Percentiles rank a stretch among this genome's conserved stretches.
Evolutionary conservation across 2,329 filamentous ascomycete genomes (phyloP).

Genomic region (Pseudodiploospora longispora): DNA sequence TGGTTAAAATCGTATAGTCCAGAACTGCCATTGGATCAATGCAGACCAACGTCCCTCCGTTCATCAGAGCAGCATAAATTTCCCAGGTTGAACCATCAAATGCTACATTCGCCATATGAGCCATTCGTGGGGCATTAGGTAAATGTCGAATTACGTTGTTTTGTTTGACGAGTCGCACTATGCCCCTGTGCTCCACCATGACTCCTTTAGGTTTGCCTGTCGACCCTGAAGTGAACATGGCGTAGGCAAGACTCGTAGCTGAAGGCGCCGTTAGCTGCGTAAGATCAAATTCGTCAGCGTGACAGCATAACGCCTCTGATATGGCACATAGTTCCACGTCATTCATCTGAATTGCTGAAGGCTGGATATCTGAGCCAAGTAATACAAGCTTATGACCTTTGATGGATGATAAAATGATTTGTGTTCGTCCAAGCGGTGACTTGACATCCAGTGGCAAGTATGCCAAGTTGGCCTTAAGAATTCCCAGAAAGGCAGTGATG

Average conservation of each 20-base stretch:
- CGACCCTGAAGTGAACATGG: slow-evolving; percentile 3
- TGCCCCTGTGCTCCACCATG: slow-evolving; percentile 2
- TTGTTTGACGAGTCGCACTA: slow-evolving; percentile 1
- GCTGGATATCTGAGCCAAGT: neutral
- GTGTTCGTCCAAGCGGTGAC: neutral
- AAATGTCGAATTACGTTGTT: neutral
- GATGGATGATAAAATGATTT: neutral
- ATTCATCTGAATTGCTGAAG: neutral
- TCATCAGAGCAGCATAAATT: slow-evolving; percentile 1
- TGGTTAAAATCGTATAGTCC: neutral
- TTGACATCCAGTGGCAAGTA: neutral
- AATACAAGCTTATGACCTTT: neutral
- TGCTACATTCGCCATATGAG: slow-evolving; percentile 2
- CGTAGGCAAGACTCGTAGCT: slow-evolving; percentile 2
- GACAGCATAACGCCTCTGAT: neutral
- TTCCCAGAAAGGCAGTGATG: slow-evolving; percentile 18
- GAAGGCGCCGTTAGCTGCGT: neutral
- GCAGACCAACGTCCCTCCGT: slow-evolving; percentile 4
- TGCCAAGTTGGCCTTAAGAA: neutral
- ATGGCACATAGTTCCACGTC: neutral
- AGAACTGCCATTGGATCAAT: slow-evolving; percentile 1
- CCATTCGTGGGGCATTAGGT: neutral
- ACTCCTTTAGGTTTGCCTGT: slow-evolving; percentile 2
- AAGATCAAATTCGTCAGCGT: neutral
- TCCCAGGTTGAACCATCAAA: slow-evolving; percentile 1